Base-by-base conservation (phyloP, 768 basidiomycete genomes). In the Dacryopinax spathularia region DNA sequence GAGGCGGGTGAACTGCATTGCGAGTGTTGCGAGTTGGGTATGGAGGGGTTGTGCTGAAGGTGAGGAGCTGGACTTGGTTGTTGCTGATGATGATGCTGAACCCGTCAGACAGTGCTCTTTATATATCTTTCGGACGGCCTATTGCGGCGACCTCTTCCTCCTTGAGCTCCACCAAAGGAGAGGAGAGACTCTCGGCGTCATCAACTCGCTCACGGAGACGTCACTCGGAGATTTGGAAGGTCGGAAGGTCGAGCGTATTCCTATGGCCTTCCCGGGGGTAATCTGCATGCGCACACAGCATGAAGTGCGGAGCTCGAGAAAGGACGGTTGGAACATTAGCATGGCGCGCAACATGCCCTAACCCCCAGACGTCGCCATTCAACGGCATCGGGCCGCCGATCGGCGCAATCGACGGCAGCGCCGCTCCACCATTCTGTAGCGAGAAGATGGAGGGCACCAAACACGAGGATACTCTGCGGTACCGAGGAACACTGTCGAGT, bases 1-100 rank as follows among this genome's bases (percentile, higher is more conserved):
- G 48, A 56, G 5, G 29, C 48, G 48, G 48, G 29, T 56, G 48
- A 56, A 31, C 48, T 56, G 48, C 48, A 56, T 56, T 56, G 48
- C 31, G 48, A 29, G 31, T 56, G 25, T 56, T 22, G 29, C 22
- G 22, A 41, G 39, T 29, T 56, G 48, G 48, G 48, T 5, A 20
- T 56, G 25, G 25, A 2, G 10, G 48, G 12, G 10, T 9, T 9
- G 18, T 3, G 48, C 15, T 29, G 18, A 5, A 5, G 3, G 25
- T 56, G 10, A 31, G 48, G 48, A 56, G 48, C 39, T 41, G 29
- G 48, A 44, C 48, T 5, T 3, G 29, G 25, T 29, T 56, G 13
- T n/a, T n/a, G n/a, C n/a, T 10, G 29, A 29, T 27, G 48, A 29
- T 56, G 48, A 18, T 15, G 5, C 18, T 41, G 7, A 18, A 7